Conservation (phyloP, 805 yeast species). For the Wickerhamiella parazyma region DNA sequence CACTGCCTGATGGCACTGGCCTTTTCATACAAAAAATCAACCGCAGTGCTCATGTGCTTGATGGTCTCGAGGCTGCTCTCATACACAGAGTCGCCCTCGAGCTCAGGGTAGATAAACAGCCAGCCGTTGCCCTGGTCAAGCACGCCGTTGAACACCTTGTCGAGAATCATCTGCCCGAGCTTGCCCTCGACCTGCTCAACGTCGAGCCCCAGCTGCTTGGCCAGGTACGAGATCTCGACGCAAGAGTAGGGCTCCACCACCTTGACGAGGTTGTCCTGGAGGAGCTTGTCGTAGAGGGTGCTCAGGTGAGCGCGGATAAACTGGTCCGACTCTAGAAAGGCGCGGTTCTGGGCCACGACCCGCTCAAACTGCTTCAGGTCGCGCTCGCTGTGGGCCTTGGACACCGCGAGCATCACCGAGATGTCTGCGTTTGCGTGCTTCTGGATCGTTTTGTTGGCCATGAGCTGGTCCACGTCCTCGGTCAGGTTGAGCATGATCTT, state of each 20-base stretch:
- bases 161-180: conserved; percentile 90
- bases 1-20: conserved; percentile 48
- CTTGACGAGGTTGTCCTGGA: conserved; percentile 86
- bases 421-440: conserved; percentile 73
- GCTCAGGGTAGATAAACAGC: conserved; percentile 83
- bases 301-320: conserved; percentile 85
- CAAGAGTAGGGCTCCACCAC: conserved; percentile 93
- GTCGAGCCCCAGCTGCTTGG: conserved; percentile 78
- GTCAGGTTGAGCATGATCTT: conserved; percentile 84
- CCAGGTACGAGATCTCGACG: conserved; percentile 84
- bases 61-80: conserved; percentile 77
- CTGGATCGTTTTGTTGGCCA: conserved; percentile 57
- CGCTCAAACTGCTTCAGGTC: conserved; percentile 82
- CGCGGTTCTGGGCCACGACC: conserved; percentile 51
- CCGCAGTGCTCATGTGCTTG: conserved; percentile 73
- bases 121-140: conserved; percentile 98
- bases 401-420: conserved; percentile 91
- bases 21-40: conserved; percentile 84
- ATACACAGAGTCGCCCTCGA: conserved; percentile 75
- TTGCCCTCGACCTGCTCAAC: conserved; percentile 84
- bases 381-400: conserved; percentile 79
- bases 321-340: conserved; percentile 71
- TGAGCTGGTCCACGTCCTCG: conserved; percentile 70
- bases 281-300: conserved; percentile 80
- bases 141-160: conserved; percentile 89